A percentile compares a stretch with the other conserved stretches of the same genome.
phyloP scores from a whole-genome alignment of 352 stramenopile species.

The Plasmopara muralis region DNA sequence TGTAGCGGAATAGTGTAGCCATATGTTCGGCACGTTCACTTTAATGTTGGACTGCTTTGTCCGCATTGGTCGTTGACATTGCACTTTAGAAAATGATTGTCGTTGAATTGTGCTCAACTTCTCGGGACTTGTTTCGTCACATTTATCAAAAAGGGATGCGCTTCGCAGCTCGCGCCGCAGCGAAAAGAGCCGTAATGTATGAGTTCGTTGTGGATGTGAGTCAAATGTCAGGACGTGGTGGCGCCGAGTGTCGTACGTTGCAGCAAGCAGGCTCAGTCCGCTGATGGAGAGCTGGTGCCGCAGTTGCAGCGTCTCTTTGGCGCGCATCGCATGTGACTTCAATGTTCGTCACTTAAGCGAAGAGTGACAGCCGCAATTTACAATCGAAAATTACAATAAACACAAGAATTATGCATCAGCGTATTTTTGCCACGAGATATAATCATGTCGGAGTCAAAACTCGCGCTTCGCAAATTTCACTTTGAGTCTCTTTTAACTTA shows the following conservation, averaged over 20 bases:
- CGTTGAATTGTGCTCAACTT: constrained; percentile 4
- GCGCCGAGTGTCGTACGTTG: constrained; percentile 54
- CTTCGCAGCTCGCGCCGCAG: constrained; percentile 64
- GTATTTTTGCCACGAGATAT: no score
- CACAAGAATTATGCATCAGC: no score
- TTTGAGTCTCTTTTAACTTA: no score
- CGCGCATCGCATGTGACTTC: constrained; percentile 7
- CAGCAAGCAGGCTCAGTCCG: constrained; percentile 43
- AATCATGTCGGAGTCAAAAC: no score
- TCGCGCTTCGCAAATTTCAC: no score
- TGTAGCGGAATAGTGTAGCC: constrained; percentile 33
- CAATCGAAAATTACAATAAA: no score
- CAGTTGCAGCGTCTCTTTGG: constrained; percentile 60
- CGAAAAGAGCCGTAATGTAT: constrained; percentile 63
- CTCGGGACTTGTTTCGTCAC: background rate
- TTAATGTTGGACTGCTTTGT: constrained; percentile 3
- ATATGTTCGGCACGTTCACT: constrained; percentile 17
- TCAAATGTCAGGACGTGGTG: constrained; percentile 71
- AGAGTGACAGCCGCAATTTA: no score
- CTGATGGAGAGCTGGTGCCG: constrained; percentile 62
- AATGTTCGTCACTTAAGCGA: no score
- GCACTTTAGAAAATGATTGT: constrained; percentile 15
- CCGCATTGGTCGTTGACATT: constrained; percentile 15
- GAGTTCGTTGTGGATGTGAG: constrained; percentile 31
- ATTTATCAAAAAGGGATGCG: constrained; percentile 36